Base-by-base conservation (phyloP, 2,329 filamentous ascomycete genomes). In the Tolypocladium pustulatum region DNA sequence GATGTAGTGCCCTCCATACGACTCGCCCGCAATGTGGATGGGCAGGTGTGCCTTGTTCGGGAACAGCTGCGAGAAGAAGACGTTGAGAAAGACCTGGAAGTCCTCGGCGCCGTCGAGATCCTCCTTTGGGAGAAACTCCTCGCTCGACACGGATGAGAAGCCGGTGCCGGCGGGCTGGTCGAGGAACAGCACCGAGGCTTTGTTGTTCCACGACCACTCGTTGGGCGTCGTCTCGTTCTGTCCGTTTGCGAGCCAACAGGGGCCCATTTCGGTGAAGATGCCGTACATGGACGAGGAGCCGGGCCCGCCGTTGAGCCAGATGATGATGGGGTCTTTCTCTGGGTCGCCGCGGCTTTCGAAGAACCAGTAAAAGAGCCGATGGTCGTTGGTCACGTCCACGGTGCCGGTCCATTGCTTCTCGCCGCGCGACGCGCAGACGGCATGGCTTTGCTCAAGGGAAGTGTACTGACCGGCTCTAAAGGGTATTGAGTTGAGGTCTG, bases 291-390 rank as follows among this genome's bases (percentile, higher is more conserved):
- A 81, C 62, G 78, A 81, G 43, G 72, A 74, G 9, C 82, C 82
- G 3, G 82, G 82, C 2, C 82, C 82, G 40, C 82, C 82, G 67
- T 82, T 83, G 57, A 85, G 71, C 79, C 79, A 85, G 64, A 84
- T 78, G 2, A 79, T 80, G 51, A 84, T 65, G 10, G 70, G 71
- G 1, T 69, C 71, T 22, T 64, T 66, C 2, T 61, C 59, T 1
- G 68, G 67, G 10, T 65, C 61, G 12, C 65, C 54, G 1, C 66
- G 63, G 53, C 69, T 65, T 49, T 71, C 68, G 53, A 70, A 69
- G 62, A 68, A 69, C 68, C 69, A 61, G 58, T 56, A 61, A 54
- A 60, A 61, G 17, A 61, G 58, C 22, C 57, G 37, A 17, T 41
- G 58, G 32, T 43, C 46, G 38, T 61, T 51, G 22, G 25, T 58